phyloP scores from a whole-genome alignment of 2,329 filamentous ascomycete genomes.

The Macrophomina phaseolina region DNA sequence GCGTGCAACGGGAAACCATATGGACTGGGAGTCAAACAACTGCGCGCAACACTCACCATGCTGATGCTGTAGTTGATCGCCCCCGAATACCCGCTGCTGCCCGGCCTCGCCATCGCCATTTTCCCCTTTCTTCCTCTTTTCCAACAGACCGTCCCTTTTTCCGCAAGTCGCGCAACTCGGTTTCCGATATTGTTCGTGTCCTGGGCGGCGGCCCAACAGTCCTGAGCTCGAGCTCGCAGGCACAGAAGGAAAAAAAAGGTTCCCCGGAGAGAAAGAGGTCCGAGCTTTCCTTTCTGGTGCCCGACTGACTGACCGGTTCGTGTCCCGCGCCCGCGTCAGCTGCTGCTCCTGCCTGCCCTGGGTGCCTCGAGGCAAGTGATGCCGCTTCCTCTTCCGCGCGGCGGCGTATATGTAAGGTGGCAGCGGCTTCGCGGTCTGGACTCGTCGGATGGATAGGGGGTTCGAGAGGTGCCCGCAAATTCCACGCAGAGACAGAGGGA shows the following conservation, averaged over 20 bases:
- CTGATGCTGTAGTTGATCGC: conserved; percentile 24
- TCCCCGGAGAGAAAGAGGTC: background rate
- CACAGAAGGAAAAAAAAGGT: background rate
- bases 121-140: background rate
- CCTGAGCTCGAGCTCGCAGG: background rate
- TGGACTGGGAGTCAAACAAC: background rate
- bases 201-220: background rate
- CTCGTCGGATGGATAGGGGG: conserved; percentile 17
- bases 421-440: background rate
- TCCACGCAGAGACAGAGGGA: background rate
- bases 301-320: conserved; percentile 15
- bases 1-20: background rate
- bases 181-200: conserved; percentile 7
- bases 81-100: conserved; percentile 14
- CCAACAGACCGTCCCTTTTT: background rate
- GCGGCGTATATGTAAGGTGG: background rate
- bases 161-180: conserved; percentile 7
- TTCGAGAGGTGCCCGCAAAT: background rate
- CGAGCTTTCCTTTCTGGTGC: conserved; percentile 1
- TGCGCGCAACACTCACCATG: conserved; percentile 24
- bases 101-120: background rate
- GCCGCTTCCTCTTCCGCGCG: conserved; percentile 10
- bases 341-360: background rate
- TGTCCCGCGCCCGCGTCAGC: conserved; percentile 11
- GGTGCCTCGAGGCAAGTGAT: background rate